These are phyloP conservation scores for Lolium multiflorum DNA, from an alignment of 176 grass and related monocot genomes.

Conservation along the genomic window DNA sequence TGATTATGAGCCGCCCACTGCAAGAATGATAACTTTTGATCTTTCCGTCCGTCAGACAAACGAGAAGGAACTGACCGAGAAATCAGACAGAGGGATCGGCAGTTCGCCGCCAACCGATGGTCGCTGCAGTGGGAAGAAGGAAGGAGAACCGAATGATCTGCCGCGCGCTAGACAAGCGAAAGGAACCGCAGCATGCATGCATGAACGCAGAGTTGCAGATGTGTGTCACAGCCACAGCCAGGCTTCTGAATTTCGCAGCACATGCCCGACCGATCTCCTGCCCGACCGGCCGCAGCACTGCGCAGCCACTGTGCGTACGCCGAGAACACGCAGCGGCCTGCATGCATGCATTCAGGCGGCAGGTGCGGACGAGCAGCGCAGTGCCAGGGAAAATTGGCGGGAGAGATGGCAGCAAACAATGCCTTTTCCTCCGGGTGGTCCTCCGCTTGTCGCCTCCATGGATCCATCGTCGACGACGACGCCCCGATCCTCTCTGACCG, in stretches of 20 bases:
- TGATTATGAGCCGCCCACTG: background rate
- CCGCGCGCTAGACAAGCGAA: background rate
- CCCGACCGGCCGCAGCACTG: background rate
- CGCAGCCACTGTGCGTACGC: background rate
- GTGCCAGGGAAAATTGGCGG: background rate
- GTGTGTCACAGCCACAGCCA: too few relatives aligned
- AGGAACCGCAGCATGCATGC: background rate
- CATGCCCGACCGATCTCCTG: background rate
- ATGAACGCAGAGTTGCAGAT: background rate
- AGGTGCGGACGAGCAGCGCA: background rate
- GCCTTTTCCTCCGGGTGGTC: slow-evolving; percentile 56
- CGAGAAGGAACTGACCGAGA: background rate
- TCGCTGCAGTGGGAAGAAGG: too few relatives aligned
- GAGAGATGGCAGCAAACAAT: slow-evolving; percentile 21
- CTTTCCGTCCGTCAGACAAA: background rate
- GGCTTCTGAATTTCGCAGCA: background rate
- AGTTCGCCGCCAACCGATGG: background rate
- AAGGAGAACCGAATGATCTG: too few relatives aligned
- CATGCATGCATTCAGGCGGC: too few relatives aligned
- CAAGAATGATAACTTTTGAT: background rate
- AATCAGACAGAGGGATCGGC: background rate
- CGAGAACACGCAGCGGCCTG: background rate
- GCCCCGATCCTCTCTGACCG: background rate
- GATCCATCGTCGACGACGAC: background rate
- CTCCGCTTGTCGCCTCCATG: slow-evolving; percentile 25